Conservation (phyloP, 257 asterid genomes). For the Marsdenia floribunda region DNA sequence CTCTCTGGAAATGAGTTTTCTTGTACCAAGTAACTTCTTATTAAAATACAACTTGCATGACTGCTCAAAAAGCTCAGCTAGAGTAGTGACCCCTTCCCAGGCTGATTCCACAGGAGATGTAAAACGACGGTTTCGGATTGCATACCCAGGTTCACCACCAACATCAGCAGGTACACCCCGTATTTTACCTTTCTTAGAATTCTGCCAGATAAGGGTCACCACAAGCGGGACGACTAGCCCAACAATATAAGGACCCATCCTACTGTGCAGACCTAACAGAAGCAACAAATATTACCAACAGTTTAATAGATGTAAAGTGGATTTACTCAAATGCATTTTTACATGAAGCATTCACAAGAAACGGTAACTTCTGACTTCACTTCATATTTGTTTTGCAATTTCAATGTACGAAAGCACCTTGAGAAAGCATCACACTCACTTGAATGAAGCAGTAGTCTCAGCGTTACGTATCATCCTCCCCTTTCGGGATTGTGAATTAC, state of each 20-base stretch:
- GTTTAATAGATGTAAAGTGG: background rate
- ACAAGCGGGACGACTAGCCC: slow-evolving; percentile 75
- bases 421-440: background rate
- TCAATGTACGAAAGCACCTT: background rate
- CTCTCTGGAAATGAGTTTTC: slow-evolving; percentile 66
- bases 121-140: slow-evolving; percentile 64
- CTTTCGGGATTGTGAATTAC: too few relatives aligned
- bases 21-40: slow-evolving; percentile 67
- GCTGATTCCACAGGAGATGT: slow-evolving; percentile 70
- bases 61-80: slow-evolving; percentile 88
- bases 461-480: background rate
- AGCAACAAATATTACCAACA: background rate
- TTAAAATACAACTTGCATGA: slow-evolving; percentile 52
- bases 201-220: slow-evolving; percentile 57
- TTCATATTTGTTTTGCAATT: background rate
- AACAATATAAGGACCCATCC: slow-evolving; percentile 67
- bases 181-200: slow-evolving; percentile 51
- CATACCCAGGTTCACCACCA: slow-evolving; percentile 76
- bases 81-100: slow-evolving; percentile 93
- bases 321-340: background rate
- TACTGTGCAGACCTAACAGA: background rate
- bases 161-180: slow-evolving; percentile 72
- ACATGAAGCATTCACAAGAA: background rate
- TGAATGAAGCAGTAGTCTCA: background rate
- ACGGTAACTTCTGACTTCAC: background rate